Percentiles rank a stretch among this genome's conserved stretches.
These are phyloP conservation scores for Misopates orontium DNA, from an alignment of 257 asterid genomes.

Conservation along the genomic window DNA sequence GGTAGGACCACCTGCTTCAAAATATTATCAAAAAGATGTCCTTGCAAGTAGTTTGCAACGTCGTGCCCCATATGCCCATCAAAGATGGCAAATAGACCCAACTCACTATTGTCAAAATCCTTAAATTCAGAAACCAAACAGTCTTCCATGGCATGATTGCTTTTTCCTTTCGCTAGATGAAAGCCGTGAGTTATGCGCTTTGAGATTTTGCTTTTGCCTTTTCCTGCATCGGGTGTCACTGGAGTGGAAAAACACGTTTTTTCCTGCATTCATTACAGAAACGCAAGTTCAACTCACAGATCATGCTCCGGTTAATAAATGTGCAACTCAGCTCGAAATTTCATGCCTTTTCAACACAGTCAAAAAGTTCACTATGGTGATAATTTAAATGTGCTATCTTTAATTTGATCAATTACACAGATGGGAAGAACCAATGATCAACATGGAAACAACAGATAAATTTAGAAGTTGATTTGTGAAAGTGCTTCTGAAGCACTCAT, in stretches of 20 bases:
- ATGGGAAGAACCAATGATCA: too few species aligned
- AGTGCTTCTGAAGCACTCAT: too few species aligned
- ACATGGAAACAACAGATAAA: too few species aligned
- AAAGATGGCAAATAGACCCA: slow-evolving; percentile 85
- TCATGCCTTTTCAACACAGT: not conserved
- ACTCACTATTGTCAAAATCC: slow-evolving; percentile 50
- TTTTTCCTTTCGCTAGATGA: slow-evolving; percentile 71
- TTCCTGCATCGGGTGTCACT: slow-evolving; percentile 58
- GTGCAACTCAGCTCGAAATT: too few species aligned
- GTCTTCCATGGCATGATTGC: slow-evolving; percentile 88
- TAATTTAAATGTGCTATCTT: not conserved
- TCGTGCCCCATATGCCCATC: slow-evolving; percentile 96
- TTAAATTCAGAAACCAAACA: slow-evolving; percentile 70
- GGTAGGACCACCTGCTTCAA: slow-evolving; percentile 55
- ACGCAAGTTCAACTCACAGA: not conserved
- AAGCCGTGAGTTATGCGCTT: slow-evolving; percentile 67
- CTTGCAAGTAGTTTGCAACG: slow-evolving; percentile 73
- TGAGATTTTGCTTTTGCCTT: slow-evolving; percentile 47
- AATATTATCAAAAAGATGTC: slow-evolving; percentile 63
- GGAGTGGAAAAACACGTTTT: slow-evolving; percentile 72
- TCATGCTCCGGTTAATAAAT: too few species aligned
- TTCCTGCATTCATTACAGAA: slow-evolving; percentile 47
- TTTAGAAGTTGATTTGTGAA: too few species aligned
- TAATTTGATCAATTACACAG: too few species aligned
- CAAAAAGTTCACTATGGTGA: not conserved